Percentiles rank a stretch among this genome's conserved stretches.
phyloP scores from a whole-genome alignment of 768 basidiomycete species.

The Boletus rubropictus region DNA sequence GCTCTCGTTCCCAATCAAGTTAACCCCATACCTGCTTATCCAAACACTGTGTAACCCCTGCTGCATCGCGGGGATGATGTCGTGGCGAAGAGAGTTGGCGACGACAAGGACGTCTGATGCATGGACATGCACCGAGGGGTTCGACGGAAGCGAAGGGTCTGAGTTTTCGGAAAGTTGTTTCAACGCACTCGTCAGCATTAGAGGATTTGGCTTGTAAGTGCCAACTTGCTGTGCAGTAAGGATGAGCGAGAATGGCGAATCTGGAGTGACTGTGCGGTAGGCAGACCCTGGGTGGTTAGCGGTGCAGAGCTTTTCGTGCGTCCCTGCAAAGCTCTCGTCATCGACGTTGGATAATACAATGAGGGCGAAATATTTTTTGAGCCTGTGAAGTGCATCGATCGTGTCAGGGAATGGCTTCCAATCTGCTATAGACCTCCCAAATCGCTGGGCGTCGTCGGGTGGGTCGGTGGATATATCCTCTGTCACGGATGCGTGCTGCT shows the following conservation, averaged over 20 bases:
- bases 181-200: constrained; percentile 33
- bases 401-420: constrained; percentile 72
- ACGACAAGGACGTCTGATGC: constrained; percentile 50
- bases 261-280: constrained; percentile 38
- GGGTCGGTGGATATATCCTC: not conserved
- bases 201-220: constrained; percentile 63
- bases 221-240: constrained; percentile 68
- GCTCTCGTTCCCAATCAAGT: constrained; percentile 33
- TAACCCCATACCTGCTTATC: constrained; percentile 46
- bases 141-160: constrained; percentile 16
- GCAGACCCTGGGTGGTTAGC: constrained; percentile 12
- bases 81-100: constrained; percentile 63
- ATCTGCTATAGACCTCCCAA: constrained; percentile 52
- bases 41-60: constrained; percentile 57
- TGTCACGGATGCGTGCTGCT: constrained; percentile 13
- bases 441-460: constrained; percentile 36
- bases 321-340: constrained; percentile 52
- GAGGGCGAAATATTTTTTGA: constrained; percentile 61
- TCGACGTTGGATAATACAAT: constrained; percentile 77
- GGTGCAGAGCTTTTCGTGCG: constrained; percentile 44
- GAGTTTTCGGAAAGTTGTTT: constrained; percentile 22
- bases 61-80: constrained; percentile 55
- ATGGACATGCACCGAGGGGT: constrained; percentile 25
- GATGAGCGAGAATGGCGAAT: constrained; percentile 59
- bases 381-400: constrained; percentile 48